Percentiles rank a stretch among this genome's conserved stretches.
These are phyloP conservation scores for Iberis amara DNA, from an alignment of 441 rosid species.

Conservation along the genomic window DNA sequence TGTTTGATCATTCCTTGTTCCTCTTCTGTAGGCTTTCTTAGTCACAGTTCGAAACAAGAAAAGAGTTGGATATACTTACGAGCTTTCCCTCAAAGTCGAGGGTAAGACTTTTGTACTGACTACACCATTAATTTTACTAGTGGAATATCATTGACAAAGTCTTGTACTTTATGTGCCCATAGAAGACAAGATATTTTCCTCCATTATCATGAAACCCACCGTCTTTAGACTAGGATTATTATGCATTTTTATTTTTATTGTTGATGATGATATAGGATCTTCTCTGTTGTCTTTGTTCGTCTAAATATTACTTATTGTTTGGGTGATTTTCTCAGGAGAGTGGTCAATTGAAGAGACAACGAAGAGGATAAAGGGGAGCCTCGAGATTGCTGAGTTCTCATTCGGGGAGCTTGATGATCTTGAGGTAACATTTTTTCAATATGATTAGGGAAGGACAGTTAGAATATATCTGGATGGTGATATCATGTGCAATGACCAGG, in stretches of 20 bases:
- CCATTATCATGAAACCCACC: background rate
- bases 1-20: constrained; percentile 9
- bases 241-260: background rate
- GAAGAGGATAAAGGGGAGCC: constrained; percentile 50
- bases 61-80: constrained; percentile 79
- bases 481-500: constrained; percentile 34
- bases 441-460: constrained; percentile 6
- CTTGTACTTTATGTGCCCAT: background rate
- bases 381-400: constrained; percentile 79
- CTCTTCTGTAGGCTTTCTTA: constrained; percentile 63
- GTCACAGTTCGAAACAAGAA: constrained; percentile 87
- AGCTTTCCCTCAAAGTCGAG: constrained; percentile 64
- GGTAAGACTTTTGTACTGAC: constrained; percentile 35
- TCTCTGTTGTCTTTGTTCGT: background rate
- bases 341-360: constrained; percentile 65
- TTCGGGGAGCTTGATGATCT: constrained; percentile 89
- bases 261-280: background rate
- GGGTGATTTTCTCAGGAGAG: constrained; percentile 48
- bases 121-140: background rate
- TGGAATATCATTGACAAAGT: background rate
- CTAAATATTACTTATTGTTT: background rate
- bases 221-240: background rate
- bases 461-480: constrained; percentile 3
- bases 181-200: background rate
- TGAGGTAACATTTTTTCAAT: constrained; percentile 45